phyloP scores from a whole-genome alignment of 352 stramenopile genomes.

The Lagenidium sp. region DNA sequence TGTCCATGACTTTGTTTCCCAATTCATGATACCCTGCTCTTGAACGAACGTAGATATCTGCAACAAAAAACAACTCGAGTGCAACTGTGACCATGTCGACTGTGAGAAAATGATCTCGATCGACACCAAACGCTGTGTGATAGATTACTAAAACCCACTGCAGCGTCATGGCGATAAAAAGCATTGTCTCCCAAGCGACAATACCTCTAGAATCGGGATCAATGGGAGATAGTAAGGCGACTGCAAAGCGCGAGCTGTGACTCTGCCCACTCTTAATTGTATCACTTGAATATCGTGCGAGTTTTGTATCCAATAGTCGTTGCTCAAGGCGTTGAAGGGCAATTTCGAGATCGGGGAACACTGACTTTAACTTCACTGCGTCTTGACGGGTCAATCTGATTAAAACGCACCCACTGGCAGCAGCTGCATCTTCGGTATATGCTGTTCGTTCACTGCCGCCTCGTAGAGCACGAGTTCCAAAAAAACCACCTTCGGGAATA shows the following conservation, averaged over 20 bases:
- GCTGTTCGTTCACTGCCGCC: slow-evolving; percentile 3
- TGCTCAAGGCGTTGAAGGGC: background rate
- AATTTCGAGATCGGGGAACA: slow-evolving; percentile 8
- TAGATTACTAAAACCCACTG: slow-evolving; percentile 31
- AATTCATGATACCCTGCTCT: slow-evolving; percentile 32
- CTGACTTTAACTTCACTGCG: background rate
- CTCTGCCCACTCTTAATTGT: too few relatives aligned
- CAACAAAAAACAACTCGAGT: slow-evolving; percentile 29
- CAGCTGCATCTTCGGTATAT: slow-evolving; percentile 18
- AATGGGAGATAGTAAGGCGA: slow-evolving; percentile 6
- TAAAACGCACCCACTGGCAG: slow-evolving; percentile 21
- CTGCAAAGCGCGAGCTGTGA: too few relatives aligned
- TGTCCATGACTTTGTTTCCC: slow-evolving; percentile 47
- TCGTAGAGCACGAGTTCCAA: slow-evolving; percentile 18
- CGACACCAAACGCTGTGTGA: slow-evolving; percentile 30
- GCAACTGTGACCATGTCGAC: slow-evolving; percentile 22
- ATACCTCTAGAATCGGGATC: slow-evolving; percentile 24
- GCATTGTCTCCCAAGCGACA: slow-evolving; percentile 27
- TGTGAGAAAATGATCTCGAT: slow-evolving; percentile 4
- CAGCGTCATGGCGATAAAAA: slow-evolving; percentile 32
- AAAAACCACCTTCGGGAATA: slow-evolving; percentile 24
- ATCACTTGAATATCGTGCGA: too few relatives aligned
- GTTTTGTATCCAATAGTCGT: background rate
- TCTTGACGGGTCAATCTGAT: slow-evolving; percentile 5
- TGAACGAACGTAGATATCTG: slow-evolving; percentile 28